Conservation (phyloP, 306 rosid genomes). For the Quercus aquifolioides region DNA sequence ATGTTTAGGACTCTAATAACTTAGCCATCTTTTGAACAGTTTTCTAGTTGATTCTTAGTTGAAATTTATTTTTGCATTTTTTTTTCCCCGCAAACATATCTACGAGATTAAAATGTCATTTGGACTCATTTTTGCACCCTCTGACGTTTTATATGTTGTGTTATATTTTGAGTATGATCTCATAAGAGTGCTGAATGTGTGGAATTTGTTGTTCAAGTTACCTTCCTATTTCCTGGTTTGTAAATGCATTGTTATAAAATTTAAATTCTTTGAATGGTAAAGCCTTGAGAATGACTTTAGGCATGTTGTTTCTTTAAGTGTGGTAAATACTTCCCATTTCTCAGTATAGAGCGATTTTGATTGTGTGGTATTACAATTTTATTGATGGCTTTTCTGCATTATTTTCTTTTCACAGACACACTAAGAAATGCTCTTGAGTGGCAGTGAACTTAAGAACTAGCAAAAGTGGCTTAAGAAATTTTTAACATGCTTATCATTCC, state of each 20-base stretch:
- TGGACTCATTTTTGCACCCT: background rate
- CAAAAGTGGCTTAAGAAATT: background rate
- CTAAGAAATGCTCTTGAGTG: background rate
- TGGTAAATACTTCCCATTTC: background rate
- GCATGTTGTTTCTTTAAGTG: background rate
- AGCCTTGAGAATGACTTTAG: background rate
- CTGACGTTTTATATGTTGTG: background rate
- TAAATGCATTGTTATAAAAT: background rate
- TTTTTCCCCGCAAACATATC: background rate
- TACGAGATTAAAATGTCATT: background rate
- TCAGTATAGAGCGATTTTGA: background rate
- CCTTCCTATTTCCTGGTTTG: background rate
- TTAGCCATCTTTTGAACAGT: background rate
- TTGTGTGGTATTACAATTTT: slow-evolving; percentile 9
- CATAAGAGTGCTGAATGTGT: background rate
- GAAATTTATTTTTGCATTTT: background rate
- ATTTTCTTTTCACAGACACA: slow-evolving; percentile 12
- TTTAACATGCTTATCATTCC: background rate
- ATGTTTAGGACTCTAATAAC: no score
- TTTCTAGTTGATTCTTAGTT: background rate
- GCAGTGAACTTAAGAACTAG: background rate
- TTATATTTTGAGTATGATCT: background rate
- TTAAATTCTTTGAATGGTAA: background rate
- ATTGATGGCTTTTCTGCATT: background rate
- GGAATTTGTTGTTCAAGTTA: background rate